Evolutionary conservation across 2,329 filamentous ascomycete species (phyloP), one percentile per base, ranked within the genome.

Genomic region (Aspergillus hiratsukae): DNA sequence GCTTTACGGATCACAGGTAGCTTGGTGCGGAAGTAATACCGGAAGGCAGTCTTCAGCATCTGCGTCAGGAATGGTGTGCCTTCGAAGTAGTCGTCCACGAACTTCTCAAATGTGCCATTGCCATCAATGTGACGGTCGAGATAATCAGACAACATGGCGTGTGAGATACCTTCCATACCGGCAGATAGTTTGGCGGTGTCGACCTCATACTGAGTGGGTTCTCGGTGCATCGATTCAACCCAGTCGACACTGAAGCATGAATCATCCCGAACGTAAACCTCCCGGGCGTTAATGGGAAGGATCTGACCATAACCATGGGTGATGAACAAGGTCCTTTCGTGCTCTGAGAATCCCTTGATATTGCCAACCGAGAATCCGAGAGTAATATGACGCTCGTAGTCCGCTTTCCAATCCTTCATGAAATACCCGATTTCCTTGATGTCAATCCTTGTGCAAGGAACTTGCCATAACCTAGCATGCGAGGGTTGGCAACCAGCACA

Each of bases 341-440:
- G 75, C 28, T 82, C 78, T 17, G 83, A 84, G 73, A 86, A 87
- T 31, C 92, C 92, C 80, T 96, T 96, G 78, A 97, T 94, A 70
- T 97, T 97, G 75, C 89, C 92, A 50, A 96, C 88, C 1, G 91
- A 95, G 71, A 97, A 91, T 54, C 90, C 90, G 56, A 90, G 85
- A 61, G 85, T 89, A 65, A 94, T 84, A 72, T 97, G 92, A 65
- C 91, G 88, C 77, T 96, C 91, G 68, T 94, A 96, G 74, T 97
- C 93, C 48, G 91, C 92, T 78, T 93, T 96, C 92, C 92, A 97
- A 75, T 97, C 93, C 81, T 97, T 97, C 90, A 97, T 94, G 81
- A 97, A 97, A 76, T 95, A 96, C 46, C 87, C 90, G 68, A 97
- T 96, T 69, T 97, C 93, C 83, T 96, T 97, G 81, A 97, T 97